phyloP scores from a whole-genome alignment of 495 filamentous ascomycete species.

The Geopyxis carbonaria region DNA sequence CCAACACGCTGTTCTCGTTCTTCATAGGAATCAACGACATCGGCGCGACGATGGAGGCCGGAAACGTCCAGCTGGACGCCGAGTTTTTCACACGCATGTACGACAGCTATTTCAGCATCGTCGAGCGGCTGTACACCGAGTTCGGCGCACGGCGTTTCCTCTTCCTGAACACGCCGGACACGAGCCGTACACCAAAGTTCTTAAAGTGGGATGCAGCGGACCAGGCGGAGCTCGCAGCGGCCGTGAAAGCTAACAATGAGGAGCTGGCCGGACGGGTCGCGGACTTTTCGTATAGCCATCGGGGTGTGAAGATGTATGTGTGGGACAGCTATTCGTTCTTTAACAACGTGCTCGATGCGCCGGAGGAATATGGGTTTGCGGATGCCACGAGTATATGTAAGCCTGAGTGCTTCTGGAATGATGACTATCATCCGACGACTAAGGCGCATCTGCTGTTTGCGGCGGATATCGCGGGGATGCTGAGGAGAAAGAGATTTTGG shows the following conservation, averaged over 20 bases:
- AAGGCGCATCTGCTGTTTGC: neutral
- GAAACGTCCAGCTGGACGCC: neutral
- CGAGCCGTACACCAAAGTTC: neutral
- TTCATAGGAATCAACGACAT: slow-evolving; percentile 5
- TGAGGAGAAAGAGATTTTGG: neutral
- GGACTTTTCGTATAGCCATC: neutral
- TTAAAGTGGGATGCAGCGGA: neutral
- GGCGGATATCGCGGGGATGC: neutral
- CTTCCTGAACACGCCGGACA: neutral
- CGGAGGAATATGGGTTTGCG: neutral
- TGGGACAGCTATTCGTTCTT: neutral
- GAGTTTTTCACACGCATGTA: neutral
- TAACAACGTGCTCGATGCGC: neutral
- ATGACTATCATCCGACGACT: neutral
- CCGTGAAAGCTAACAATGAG: neutral
- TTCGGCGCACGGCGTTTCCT: neutral
- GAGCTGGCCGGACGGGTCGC: neutral
- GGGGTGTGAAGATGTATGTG: neutral
- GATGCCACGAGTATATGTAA: neutral
- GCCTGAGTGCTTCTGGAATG: slow-evolving; percentile 1
- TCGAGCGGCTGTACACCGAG: neutral
- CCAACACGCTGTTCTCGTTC: neutral
- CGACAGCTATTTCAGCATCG: neutral
- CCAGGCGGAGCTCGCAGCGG: neutral
- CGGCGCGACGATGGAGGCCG: neutral